These are phyloP conservation scores for Mortierella sp. DNA, from an alignment of 371 early-diverging fungal species.

Conservation along the genomic window DNA sequence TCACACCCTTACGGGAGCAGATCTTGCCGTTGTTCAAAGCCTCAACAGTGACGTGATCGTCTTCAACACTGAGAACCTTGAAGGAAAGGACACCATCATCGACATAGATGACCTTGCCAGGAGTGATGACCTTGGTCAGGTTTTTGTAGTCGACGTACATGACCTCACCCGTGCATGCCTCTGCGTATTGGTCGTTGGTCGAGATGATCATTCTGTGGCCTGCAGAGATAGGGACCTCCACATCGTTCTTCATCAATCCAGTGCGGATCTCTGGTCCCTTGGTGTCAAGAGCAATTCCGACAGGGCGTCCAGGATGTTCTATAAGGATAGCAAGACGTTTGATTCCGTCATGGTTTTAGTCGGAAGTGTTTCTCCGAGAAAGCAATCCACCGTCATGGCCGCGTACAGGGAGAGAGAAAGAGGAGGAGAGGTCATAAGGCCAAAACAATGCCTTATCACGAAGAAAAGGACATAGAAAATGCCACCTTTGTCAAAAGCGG, in stretches of 20 bases:
- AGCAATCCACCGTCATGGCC: too few relatives aligned
- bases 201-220: constrained; percentile 89
- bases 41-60: constrained; percentile 71
- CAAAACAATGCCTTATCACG: background rate
- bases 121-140: constrained; percentile 80
- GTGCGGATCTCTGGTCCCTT: constrained; percentile 90
- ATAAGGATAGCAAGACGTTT: background rate
- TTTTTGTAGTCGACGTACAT: constrained; percentile 91
- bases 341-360: too few relatives aligned
- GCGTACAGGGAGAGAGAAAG: too few relatives aligned
- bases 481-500: background rate
- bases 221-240: constrained; percentile 69
- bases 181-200: constrained; percentile 74
- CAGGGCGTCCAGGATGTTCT: constrained; percentile 73
- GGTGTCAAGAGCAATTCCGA: constrained; percentile 89
- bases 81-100: constrained; percentile 89
- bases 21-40: constrained; percentile 82
- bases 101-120: constrained; percentile 87
- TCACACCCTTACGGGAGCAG: constrained; percentile 87
- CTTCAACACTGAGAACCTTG: constrained; percentile 76
- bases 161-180: constrained; percentile 72
- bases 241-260: constrained; percentile 74
- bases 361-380: too few relatives aligned
- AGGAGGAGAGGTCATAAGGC: background rate
- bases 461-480: background rate